These are phyloP conservation scores for Thalassia testudinum DNA, from an alignment of 116 monocot species.

Conservation along the genomic window DNA sequence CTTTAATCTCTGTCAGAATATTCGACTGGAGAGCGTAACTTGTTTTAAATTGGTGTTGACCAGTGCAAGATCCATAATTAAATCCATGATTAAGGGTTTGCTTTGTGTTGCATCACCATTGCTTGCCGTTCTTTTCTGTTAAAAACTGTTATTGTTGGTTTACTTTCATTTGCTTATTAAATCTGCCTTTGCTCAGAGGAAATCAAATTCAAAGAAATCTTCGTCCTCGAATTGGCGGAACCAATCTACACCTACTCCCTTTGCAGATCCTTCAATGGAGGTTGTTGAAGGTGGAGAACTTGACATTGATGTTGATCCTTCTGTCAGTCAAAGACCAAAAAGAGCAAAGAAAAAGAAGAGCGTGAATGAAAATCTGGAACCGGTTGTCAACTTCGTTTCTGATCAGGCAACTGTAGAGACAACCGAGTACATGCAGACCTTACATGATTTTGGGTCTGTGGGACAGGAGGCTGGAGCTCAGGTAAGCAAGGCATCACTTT, in stretches of 20 bases:
- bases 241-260: not conserved
- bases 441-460: no score
- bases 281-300: slow-evolving; percentile 11
- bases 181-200: no score
- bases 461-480: no score
- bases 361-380: slow-evolving; percentile 31
- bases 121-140: not conserved
- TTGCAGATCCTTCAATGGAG: slow-evolving; percentile 3
- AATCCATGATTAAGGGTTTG: not conserved
- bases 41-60: not conserved
- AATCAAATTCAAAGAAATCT: slow-evolving; percentile 25
- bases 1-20: no score
- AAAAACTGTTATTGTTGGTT: not conserved
- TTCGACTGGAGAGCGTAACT: no score
- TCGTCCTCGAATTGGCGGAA: not conserved
- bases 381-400: not conserved
- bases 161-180: no score
- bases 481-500: no score
- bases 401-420: not conserved
- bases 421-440: not conserved
- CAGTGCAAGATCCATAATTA: not conserved
- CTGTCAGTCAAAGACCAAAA: slow-evolving; percentile 28
- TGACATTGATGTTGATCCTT: slow-evolving; percentile 7
- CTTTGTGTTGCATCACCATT: not conserved
- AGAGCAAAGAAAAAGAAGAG: slow-evolving; percentile 19